Base-by-base conservation (phyloP, 352 stramenopile genomes). In the Pythium folliculosum region DNA sequence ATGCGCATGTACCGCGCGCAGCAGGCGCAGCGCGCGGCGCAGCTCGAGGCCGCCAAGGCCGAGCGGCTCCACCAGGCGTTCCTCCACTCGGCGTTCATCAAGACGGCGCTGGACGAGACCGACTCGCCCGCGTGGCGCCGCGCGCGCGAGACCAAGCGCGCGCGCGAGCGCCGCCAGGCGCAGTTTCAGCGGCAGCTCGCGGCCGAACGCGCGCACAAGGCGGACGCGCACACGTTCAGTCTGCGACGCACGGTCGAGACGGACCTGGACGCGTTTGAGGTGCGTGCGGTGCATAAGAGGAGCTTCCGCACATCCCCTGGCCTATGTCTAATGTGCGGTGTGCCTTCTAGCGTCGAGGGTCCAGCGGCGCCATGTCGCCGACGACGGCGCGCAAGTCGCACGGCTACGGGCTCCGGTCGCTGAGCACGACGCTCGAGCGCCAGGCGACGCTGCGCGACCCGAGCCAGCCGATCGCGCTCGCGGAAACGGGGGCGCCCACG, bases 71-170 rank as follows among this genome's bases (percentile, higher is more conserved):
- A 91, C 69, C 72, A 71, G 9, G 81, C 81, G 6, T 90, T 86
- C 51, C 77, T 91, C 37, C 80, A 91, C 57, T 90, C 78, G 43
- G 74, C 84, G 40, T 92, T 82, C 40, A 91, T 91, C 64, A 90
- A 91, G 54, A 82, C 84, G 52, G 79, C 78, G 10, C 65, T 92
- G 0, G 78, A 91, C 35, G 84, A 92, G 64, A 89, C 82, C 3
- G 77, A 92, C 5, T 90, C 81, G 17, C 79, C 82, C 0, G 79
- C 81, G 27, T 94, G 82, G 84, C 81, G 78, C 51, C 51, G 77
- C 8, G 86, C 83, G 16, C 53, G 90, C 12, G 52, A 87, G 44
- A 91, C 78, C 38, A 91, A 90, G 55, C 72, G 72, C 60, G 73
- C 79, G 27, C 77, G 84, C 5, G 86, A 94, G 53, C 74, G 78